These are phyloP conservation scores for Trypanosomatidae sp. DNA, from an alignment of 208 protist genomes.

Conservation along the genomic window DNA sequence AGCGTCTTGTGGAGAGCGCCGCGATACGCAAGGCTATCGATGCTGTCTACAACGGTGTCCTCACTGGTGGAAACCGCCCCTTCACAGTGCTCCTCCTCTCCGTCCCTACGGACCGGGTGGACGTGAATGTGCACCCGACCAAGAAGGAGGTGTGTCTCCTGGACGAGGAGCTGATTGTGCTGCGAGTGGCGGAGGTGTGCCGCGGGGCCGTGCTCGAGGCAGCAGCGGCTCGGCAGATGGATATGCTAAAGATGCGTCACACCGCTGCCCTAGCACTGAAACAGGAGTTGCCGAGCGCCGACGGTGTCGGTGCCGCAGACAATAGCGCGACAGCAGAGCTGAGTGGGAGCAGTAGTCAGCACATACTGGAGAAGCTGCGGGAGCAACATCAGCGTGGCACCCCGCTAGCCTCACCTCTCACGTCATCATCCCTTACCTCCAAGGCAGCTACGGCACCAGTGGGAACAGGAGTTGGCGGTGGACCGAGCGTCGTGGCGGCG, in stretches of 20 bases:
- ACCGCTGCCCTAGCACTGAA: conserved; percentile 36
- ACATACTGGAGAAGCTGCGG: conserved; percentile 26
- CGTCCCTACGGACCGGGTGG: conserved; percentile 90
- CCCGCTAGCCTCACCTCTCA: conserved; percentile 30
- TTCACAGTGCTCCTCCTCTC: conserved; percentile 95
- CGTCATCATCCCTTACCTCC: conserved; percentile 13
- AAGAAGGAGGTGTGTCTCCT: conserved; percentile 95
- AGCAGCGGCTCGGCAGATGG: conserved; percentile 59
- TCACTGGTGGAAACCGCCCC: conserved; percentile 89
- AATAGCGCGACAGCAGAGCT: neutral
- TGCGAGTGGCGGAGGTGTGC: conserved; percentile 51
- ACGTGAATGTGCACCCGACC: conserved; percentile 99
- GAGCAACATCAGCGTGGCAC: conserved; percentile 27
- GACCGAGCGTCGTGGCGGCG: conserved; percentile 32
- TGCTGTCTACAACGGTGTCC: conserved; percentile 85
- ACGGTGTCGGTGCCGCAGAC: conserved; percentile 8
- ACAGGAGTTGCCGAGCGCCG: conserved; percentile 11
- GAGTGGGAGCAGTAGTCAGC: conserved; percentile 30
- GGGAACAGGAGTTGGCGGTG: neutral
- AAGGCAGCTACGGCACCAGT: neutral
- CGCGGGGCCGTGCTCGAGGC: conserved; percentile 59
- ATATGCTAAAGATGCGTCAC: conserved; percentile 51
- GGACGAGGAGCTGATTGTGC: conserved; percentile 80
- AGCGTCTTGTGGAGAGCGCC: conserved; percentile 75
- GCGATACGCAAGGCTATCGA: conserved; percentile 90